Evolutionary conservation across 371 early-diverging fungal genomes (phyloP).

Genomic region (Dinochytrium kinnereticum): DNA sequence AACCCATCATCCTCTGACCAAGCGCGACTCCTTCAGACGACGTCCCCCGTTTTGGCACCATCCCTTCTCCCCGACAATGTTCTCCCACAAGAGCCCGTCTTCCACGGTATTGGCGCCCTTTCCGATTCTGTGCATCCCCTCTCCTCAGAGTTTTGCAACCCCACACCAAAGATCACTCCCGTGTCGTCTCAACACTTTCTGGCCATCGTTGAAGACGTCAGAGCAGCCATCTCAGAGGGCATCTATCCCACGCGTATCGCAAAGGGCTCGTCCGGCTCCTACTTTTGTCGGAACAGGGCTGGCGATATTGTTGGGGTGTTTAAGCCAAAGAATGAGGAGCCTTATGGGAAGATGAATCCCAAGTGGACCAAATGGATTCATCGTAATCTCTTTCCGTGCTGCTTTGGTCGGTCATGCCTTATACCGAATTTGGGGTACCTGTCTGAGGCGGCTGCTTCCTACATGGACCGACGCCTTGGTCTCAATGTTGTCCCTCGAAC

Average conservation of each 20-base stretch:
- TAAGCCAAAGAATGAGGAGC: slow-evolving; percentile 95
- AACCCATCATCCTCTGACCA: neutral
- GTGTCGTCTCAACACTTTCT: slow-evolving; percentile 59
- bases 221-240: slow-evolving; percentile 69
- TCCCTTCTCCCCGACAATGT: slow-evolving; percentile 12
- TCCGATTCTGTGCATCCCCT: slow-evolving; percentile 5
- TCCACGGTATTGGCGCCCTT: neutral
- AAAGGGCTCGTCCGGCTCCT: slow-evolving; percentile 86
- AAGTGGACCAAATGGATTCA: slow-evolving; percentile 97
- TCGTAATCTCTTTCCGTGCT: slow-evolving; percentile 83
- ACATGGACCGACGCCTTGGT: slow-evolving; percentile 76
- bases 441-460: slow-evolving; percentile 84
- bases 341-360: slow-evolving; percentile 87
- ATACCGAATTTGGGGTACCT: slow-evolving; percentile 90
- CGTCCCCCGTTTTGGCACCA: neutral
- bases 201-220: slow-evolving; percentile 71
- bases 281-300: slow-evolving; percentile 77
- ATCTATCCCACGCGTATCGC: slow-evolving; percentile 68
- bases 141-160: slow-evolving; percentile 8
- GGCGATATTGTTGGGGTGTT: slow-evolving; percentile 87
- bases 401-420: slow-evolving; percentile 86
- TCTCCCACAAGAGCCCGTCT: slow-evolving; percentile 15
- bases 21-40: slow-evolving; percentile 11
- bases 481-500: slow-evolving; percentile 86
- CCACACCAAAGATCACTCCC: slow-evolving; percentile 40